These are phyloP conservation scores for Tardiomyces digboiensis DNA, from an alignment of 1,139 yeast genomes.

Conservation along the genomic window DNA sequence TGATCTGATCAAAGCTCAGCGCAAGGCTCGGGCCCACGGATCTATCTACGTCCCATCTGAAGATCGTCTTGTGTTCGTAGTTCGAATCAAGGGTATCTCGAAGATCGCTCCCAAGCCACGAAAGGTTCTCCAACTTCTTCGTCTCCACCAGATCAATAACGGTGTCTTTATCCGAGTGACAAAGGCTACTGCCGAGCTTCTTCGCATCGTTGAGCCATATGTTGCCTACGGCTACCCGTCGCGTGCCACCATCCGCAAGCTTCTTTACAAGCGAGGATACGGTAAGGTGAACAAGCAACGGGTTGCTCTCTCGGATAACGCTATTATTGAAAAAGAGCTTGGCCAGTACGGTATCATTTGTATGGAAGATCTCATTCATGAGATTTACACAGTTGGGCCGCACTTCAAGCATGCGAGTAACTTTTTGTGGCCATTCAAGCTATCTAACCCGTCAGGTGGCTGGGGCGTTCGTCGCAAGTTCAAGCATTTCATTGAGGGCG, in stretches of 20 bases:
- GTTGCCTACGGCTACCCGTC: constrained; percentile 99
- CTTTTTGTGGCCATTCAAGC: constrained; percentile 99
- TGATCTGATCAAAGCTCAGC: constrained; percentile 78
- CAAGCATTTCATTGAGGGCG: constrained; percentile 99
- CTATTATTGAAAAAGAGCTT: constrained; percentile 82
- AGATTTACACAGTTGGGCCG: constrained; percentile 96
- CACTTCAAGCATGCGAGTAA: constrained; percentile 99
- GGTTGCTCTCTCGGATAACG: constrained; percentile 83
- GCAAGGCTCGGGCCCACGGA: constrained; percentile 92
- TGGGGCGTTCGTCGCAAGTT: constrained; percentile 98
- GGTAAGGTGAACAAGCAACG: constrained; percentile 98
- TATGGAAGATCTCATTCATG: constrained; percentile 95
- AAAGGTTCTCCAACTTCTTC: constrained; percentile 94
- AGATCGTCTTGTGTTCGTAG: constrained; percentile 87
- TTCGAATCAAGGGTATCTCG: constrained; percentile 99
- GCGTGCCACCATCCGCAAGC: constrained; percentile 85
- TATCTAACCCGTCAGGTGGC: constrained; percentile 98
- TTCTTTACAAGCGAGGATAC: constrained; percentile 98
- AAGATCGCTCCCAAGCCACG: constrained; percentile 99
- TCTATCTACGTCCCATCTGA: constrained; percentile 87
- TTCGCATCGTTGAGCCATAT: constrained; percentile 96
- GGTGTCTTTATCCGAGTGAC: constrained; percentile 96
- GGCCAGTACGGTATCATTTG: constrained; percentile 95
- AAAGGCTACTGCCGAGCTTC: constrained; percentile 93
- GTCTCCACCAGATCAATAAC: constrained; percentile 95